phyloP scores from a whole-genome alignment of 371 early-diverging fungal species.

The Rhizomucor pusillus region DNA sequence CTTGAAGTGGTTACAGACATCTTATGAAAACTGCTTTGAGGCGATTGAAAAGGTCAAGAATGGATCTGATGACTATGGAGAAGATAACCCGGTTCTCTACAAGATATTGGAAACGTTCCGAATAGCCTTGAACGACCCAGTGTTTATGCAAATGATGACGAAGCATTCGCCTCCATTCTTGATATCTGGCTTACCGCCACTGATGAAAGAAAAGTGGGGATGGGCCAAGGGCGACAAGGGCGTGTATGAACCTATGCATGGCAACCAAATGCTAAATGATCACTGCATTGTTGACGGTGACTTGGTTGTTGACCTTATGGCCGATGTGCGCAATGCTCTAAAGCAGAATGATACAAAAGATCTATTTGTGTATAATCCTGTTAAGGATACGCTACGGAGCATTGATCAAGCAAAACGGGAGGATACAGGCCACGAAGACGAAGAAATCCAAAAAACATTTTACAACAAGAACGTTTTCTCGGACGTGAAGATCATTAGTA shows the following conservation, averaged over 20 bases:
- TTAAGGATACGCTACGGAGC: constrained; percentile 9
- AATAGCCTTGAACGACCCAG: constrained; percentile 26
- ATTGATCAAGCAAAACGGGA: constrained; percentile 4
- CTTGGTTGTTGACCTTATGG: too few species aligned
- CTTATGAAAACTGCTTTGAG: constrained; percentile 23
- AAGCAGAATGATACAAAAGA: neutral
- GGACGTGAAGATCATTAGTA: constrained; percentile 17
- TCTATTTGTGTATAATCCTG: constrained; percentile 17
- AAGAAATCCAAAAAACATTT: constrained; percentile 12
- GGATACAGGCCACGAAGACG: neutral
- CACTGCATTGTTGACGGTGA: neutral
- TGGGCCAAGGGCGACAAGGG: constrained; percentile 20
- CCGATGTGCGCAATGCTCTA: neutral
- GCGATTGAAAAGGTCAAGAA: constrained; percentile 14
- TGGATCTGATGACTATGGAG: constrained; percentile 29
- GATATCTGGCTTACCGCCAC: constrained; percentile 31
- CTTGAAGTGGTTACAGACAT: constrained; percentile 9
- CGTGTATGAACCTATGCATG: constrained; percentile 13
- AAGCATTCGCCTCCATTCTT: constrained; percentile 31
- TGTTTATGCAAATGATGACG: constrained; percentile 32
- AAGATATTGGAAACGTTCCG: constrained; percentile 25
- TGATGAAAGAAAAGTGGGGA: constrained; percentile 28
- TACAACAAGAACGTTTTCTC: constrained; percentile 19
- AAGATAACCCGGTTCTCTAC: constrained; percentile 36
- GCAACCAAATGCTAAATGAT: neutral